Evolutionary conservation across 2,329 filamentous ascomycete species (phyloP).

Genomic region (Arthrobotrys megalospora): DNA sequence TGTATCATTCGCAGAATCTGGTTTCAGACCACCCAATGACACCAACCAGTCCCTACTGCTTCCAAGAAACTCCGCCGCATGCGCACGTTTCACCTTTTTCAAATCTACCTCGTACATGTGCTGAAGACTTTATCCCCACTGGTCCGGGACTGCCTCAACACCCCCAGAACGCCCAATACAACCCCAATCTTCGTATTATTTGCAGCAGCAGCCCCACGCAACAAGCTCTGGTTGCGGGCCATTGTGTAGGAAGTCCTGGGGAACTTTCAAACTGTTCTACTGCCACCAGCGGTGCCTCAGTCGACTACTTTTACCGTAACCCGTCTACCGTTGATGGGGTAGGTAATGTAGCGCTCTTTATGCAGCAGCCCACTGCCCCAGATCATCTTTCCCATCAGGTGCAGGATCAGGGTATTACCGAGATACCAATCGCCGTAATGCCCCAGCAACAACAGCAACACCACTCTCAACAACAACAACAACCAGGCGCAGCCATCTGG

Average conservation of each 20-base stretch:
- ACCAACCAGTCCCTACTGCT: slow-evolving; percentile 51
- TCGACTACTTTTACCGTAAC: slow-evolving; percentile 73
- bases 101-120: slow-evolving; percentile 45
- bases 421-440: slow-evolving; percentile 52
- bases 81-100: slow-evolving; percentile 40
- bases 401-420: slow-evolving; percentile 38
- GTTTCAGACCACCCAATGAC: slow-evolving; percentile 56
- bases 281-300: slow-evolving; percentile 73
- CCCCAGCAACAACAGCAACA: slow-evolving; percentile 19
- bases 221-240: slow-evolving; percentile 68
- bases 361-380: slow-evolving; percentile 38
- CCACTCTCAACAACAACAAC: slow-evolving; percentile 28
- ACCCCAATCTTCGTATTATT: slow-evolving; percentile 70
- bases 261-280: slow-evolving; percentile 73
- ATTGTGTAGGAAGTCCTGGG: slow-evolving; percentile 73
- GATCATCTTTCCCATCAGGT: slow-evolving; percentile 47
- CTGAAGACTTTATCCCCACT: slow-evolving; percentile 64
- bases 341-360: slow-evolving; percentile 47
- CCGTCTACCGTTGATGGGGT: slow-evolving; percentile 63
- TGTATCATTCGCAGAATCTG: slow-evolving; percentile 35
- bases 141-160: slow-evolving; percentile 69
- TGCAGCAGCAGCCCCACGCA: slow-evolving; percentile 72
- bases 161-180: slow-evolving; percentile 67
- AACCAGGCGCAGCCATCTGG: slow-evolving; percentile 47
- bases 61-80: slow-evolving; percentile 41